These are phyloP conservation scores for Barnettozyma botsteinii DNA, from an alignment of 805 yeast species.

Conservation along the genomic window DNA sequence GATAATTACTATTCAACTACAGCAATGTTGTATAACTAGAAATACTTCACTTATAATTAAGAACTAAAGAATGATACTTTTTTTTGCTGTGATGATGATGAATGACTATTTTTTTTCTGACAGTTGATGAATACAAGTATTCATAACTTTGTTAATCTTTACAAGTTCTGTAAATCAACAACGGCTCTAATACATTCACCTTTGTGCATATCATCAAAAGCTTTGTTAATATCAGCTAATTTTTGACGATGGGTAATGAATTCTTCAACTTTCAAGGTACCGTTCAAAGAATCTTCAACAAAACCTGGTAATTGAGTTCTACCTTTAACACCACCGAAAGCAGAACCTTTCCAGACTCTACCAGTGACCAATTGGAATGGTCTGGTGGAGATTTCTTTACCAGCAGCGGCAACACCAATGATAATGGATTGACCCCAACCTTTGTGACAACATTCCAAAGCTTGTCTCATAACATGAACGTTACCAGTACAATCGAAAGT, in stretches of 20 bases:
- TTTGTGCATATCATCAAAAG: constrained; percentile 90
- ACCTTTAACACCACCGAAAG: constrained; percentile 99
- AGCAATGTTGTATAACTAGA: too few relatives aligned
- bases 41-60: too few relatives aligned
- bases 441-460: constrained; percentile 95
- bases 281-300: constrained; percentile 78
- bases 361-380: constrained; percentile 99
- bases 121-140: neutral
- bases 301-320: constrained; percentile 90
- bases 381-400: constrained; percentile 91
- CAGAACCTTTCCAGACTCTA: constrained; percentile 98
- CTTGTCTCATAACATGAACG: constrained; percentile 89
- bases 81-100: too few relatives aligned
- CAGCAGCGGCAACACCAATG: constrained; percentile 99
- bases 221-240: constrained; percentile 73
- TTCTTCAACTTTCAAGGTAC: constrained; percentile 85
- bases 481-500: constrained; percentile 99
- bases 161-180: constrained; percentile 36
- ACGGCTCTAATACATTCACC: constrained; percentile 96
- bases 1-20: too few relatives aligned
- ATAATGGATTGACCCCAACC: constrained; percentile 98
- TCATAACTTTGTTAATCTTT: constrained; percentile 4
- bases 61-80: too few relatives aligned
- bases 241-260: constrained; percentile 88
- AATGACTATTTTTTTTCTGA: too few relatives aligned